Evolutionary conservation across 2,329 filamentous ascomycete species (phyloP), one percentile per base, ranked within the genome.

Genomic region (Trichoderma afroharzianum): DNA sequence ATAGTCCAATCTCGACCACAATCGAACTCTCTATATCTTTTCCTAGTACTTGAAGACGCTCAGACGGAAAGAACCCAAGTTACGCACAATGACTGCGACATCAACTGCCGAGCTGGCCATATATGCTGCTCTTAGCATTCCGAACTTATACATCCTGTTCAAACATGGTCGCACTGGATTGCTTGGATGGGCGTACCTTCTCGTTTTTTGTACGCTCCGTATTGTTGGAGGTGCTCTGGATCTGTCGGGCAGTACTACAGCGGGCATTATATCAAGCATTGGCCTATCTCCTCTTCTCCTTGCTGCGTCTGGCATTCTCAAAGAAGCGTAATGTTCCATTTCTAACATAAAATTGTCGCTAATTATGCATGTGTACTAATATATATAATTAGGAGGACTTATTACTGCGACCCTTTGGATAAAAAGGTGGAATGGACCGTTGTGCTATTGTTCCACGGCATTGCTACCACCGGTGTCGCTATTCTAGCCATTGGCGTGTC

Each of bases 31-130:
- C 21, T 18, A 53, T 11, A 64, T 32, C 18, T 3, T 26, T 6
- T 5, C 4, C 1, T 21, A 55, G 30, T n/a, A 15, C 3, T 18
- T 8, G n/a, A 39, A 66, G 30, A n/a, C 9, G n/a, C 30, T 28
- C n/a, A 3, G 47, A 55, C 30, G 3, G 26, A 63, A 32, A 32
- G 8, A 30, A 18, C 11, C 2, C 18, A 30, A 30, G 43, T 21
- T 50, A 6, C n/a, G 9, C 66, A 73, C 47, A 12, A 75, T 76
- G 72, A 73, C 39, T 33, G 57, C 69, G 9, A 64, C 77, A 36
- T 75, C 75, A 70, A 73, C 76, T 2, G 80, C 78, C 36, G 74
- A 80, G 18, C 9, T 50, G n/a, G 43, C 43, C 43, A 50, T 50
- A n/a, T 50, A 50, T 21, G 43, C 43, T 21, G 5, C 43, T 50